These are phyloP conservation scores for Suhomyces coccinellae DNA, from an alignment of 1,139 yeast genomes.

Conservation along the genomic window DNA sequence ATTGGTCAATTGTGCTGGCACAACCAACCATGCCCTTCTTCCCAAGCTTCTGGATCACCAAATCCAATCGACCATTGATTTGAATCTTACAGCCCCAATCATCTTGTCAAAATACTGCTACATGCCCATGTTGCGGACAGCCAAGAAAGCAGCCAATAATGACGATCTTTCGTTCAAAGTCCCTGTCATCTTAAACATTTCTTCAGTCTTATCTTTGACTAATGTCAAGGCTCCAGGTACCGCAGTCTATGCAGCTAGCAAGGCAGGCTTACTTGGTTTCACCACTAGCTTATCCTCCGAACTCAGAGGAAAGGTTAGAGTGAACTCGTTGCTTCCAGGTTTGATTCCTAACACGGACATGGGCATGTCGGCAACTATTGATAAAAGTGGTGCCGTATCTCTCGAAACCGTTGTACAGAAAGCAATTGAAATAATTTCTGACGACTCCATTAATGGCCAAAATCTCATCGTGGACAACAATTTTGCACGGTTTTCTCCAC, in stretches of 20 bases:
- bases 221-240: constrained; percentile 58
- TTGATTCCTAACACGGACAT: constrained; percentile 73
- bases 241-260: constrained; percentile 74
- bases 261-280: constrained; percentile 74
- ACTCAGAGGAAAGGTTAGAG: constrained; percentile 51
- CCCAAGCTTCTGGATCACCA: constrained; percentile 42
- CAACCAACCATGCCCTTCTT: constrained; percentile 62
- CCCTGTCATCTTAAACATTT: constrained; percentile 57
- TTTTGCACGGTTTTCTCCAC: not conserved
- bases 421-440: constrained; percentile 30
- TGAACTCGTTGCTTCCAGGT: constrained; percentile 74
- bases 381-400: constrained; percentile 16
- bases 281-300: constrained; percentile 66
- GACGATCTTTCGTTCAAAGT: not conserved
- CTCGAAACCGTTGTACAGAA: constrained; percentile 30
- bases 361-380: constrained; percentile 40
- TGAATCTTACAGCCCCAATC: constrained; percentile 70
- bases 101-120: constrained; percentile 47
- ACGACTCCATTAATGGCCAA: constrained; percentile 16
- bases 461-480: not conserved
- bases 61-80: constrained; percentile 51
- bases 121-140: constrained; percentile 49
- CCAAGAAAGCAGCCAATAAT: constrained; percentile 10
- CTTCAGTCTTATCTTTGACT: constrained; percentile 64
- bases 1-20: constrained; percentile 80